Conservation (phyloP, 768 basidiomycete genomes). For the Galerina marginata region DNA sequence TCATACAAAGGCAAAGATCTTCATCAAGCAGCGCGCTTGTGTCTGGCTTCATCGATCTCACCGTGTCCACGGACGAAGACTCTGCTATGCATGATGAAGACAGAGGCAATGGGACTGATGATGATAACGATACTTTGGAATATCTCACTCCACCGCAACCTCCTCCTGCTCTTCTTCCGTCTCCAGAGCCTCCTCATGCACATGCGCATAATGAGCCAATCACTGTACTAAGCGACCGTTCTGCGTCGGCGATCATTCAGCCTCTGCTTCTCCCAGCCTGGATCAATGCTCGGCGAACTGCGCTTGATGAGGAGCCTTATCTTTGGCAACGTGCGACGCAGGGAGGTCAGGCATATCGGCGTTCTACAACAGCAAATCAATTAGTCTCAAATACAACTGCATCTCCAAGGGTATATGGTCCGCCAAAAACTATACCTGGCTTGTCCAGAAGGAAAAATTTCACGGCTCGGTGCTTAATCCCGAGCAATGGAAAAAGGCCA, state of each 20-base stretch:
- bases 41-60: slow-evolving; percentile 13
- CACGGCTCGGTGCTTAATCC: slow-evolving; percentile 1
- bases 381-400: not conserved
- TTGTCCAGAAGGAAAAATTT: not conserved
- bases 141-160: slow-evolving; percentile 13
- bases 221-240: not conserved
- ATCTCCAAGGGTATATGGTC: not conserved
- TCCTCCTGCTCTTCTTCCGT: slow-evolving; percentile 6
- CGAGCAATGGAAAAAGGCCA: not conserved
- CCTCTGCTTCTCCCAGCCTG: slow-evolving; percentile 9
- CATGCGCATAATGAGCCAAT: not conserved
- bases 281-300: slow-evolving; percentile 7
- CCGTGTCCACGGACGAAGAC: slow-evolving; percentile 14
- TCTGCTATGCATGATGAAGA: not conserved
- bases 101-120: not conserved
- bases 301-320: slow-evolving; percentile 1
- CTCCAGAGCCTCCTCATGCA: not conserved
- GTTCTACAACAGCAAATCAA: not conserved
- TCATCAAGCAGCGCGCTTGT: not conserved
- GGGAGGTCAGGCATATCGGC: not conserved
- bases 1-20: not conserved
- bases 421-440: not conserved
- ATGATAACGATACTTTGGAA: slow-evolving; percentile 9
- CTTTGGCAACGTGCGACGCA: slow-evolving; percentile 8
- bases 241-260: not conserved